Conservation (phyloP, 331 rosid species). For the Saraca asoca region DNA sequence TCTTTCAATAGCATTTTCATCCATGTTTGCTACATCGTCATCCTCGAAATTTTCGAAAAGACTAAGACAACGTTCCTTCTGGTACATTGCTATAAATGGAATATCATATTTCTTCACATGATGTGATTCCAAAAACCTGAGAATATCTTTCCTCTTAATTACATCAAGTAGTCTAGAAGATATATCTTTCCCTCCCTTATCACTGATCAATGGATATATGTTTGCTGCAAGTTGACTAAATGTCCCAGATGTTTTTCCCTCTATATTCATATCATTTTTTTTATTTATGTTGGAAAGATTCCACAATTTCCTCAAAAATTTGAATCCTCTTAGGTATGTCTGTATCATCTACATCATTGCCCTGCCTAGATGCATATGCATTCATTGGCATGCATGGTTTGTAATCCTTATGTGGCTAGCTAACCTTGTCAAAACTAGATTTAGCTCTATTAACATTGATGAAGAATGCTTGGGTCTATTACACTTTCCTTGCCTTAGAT, state of each 20-base stretch:
- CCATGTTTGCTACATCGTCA: conserved; percentile 21
- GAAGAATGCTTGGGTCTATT: conserved; percentile 15
- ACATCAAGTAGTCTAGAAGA: conserved; percentile 21
- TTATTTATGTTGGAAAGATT: conserved; percentile 36
- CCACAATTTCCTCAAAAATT: conserved; percentile 47
- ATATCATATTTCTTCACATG: too few species aligned
- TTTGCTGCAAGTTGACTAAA: conserved; percentile 39
- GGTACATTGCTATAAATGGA: conserved; percentile 50
- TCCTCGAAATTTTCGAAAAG: conserved; percentile 37
- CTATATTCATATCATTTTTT: conserved; percentile 42
- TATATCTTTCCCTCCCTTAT: conserved; percentile 31
- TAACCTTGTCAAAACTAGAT: too few species aligned
- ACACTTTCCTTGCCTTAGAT: conserved; percentile 31
- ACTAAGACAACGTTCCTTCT: conserved; percentile 44
- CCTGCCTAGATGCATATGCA: conserved; percentile 37
- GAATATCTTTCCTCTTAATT: conserved; percentile 39
- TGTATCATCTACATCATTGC: conserved; percentile 23
- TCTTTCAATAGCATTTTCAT: too few species aligned
- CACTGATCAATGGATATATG: conserved; percentile 36
- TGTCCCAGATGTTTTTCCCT: conserved; percentile 51
- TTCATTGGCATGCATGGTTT: too few species aligned
- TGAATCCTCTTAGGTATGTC: conserved; percentile 54
- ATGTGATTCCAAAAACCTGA: conserved; percentile 46
- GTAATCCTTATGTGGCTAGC: too few species aligned
- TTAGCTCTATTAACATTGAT: conserved; percentile 25